Evolutionary conservation across 306 rosid species (phyloP).

Genomic region (Prunus mira): DNA sequence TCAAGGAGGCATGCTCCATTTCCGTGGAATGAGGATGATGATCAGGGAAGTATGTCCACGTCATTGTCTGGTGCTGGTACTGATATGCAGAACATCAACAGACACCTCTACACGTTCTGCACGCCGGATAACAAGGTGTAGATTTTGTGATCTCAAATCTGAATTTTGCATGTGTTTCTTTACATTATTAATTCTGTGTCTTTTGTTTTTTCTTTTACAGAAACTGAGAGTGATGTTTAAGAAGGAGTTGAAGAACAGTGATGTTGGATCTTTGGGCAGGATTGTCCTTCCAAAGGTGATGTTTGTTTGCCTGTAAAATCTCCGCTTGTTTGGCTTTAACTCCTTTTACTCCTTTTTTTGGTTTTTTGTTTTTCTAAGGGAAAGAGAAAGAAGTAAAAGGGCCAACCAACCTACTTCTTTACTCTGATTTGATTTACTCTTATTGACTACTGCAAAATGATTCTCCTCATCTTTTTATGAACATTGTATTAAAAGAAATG

Average conservation of each 20-base stretch:
- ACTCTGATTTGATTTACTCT: conserved; percentile 13
- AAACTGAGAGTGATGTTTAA: conserved; percentile 33
- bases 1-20: background rate
- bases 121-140: conserved; percentile 53
- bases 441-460: conserved; percentile 3
- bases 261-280: conserved; percentile 45
- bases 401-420: background rate
- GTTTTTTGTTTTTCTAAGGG: background rate
- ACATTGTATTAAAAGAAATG: background rate
- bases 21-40: background rate
- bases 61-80: background rate
- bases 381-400: conserved; percentile 15
- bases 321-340: background rate
- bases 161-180: background rate
- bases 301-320: background rate
- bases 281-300: conserved; percentile 80
- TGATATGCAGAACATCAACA: background rate
- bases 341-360: background rate
- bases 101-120: conserved; percentile 13
- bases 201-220: conserved; percentile 15
- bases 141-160: background rate
- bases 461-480: background rate
- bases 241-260: conserved; percentile 55
- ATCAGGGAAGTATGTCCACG: background rate
- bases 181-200: background rate